Conservation (phyloP, 2,329 filamentous ascomycete genomes). For the Ramularia endophylla region DNA sequence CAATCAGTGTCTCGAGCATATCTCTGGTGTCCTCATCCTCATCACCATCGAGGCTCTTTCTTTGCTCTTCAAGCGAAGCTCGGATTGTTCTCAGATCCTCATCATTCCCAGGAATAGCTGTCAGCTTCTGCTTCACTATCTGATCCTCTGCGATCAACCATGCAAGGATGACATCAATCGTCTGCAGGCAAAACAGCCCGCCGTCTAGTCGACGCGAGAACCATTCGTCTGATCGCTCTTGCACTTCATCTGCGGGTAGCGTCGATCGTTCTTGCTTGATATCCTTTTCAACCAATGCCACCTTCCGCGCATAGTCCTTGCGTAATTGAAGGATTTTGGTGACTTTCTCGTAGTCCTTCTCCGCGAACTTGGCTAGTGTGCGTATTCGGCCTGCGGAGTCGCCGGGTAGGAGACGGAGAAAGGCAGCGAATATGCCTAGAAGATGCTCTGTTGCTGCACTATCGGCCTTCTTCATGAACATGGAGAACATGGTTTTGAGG, state of each 20-base stretch:
- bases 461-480: slow-evolving; percentile 80
- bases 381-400: slow-evolving; percentile 75
- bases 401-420: slow-evolving; percentile 73
- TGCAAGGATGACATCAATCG: slow-evolving; percentile 74
- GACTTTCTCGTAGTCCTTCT: slow-evolving; percentile 88
- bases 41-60: slow-evolving; percentile 52
- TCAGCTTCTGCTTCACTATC: slow-evolving; percentile 62
- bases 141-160: slow-evolving; percentile 90
- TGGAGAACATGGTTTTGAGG: slow-evolving; percentile 75
- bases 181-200: slow-evolving; percentile 77
- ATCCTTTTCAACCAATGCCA: slow-evolving; percentile 57
- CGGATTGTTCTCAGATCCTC: slow-evolving; percentile 60
- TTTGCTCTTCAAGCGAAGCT: slow-evolving; percentile 63
- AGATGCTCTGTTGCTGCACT: slow-evolving; percentile 67
- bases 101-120: slow-evolving; percentile 60
- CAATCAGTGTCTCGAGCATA: slow-evolving; percentile 58
- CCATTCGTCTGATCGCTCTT: slow-evolving; percentile 63
- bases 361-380: slow-evolving; percentile 86
- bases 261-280: slow-evolving; percentile 54
- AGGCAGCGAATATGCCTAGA: slow-evolving; percentile 73
- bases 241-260: slow-evolving; percentile 53
- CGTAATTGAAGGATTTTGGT: slow-evolving; percentile 65
- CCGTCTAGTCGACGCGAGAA: slow-evolving; percentile 72
- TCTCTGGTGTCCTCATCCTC: slow-evolving; percentile 49
- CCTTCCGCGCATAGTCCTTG: slow-evolving; percentile 59